phyloP scores from a whole-genome alignment of 164 flowering plant genomes.

The Magnolia kwangsiensis region DNA sequence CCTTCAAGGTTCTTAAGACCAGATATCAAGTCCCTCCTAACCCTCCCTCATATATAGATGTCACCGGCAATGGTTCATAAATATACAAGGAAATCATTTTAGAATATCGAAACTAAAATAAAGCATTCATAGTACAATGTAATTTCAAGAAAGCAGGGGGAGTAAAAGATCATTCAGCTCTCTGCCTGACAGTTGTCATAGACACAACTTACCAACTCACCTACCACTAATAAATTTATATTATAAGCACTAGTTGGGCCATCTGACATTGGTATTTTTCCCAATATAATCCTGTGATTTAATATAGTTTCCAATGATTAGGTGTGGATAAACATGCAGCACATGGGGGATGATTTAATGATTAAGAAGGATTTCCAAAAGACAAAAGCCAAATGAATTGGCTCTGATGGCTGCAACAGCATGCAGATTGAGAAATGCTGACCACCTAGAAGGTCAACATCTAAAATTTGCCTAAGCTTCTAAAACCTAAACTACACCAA shows the following conservation, averaged over 20 bases:
- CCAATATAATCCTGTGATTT: conserved; percentile 94
- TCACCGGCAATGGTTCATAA: conserved; percentile 1
- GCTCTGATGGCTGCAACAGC: neutral
- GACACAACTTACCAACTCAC: conserved; percentile 87
- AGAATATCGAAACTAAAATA: too few species aligned
- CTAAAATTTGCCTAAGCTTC: neutral
- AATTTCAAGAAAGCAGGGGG: conserved; percentile 11
- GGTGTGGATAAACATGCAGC: conserved; percentile 28
- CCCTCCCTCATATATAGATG: neutral
- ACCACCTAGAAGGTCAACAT: conserved; percentile 4
- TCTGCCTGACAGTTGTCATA: conserved; percentile 19
- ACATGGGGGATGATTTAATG: conserved; percentile 23
- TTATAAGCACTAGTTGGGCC: conserved; percentile 80
- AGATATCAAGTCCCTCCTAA: too few species aligned
- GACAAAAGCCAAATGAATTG: conserved; percentile 6
- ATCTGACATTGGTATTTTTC: conserved; percentile 85
- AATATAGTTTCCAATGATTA: conserved; percentile 58
- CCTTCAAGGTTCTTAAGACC: too few species aligned
- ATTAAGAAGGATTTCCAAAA: conserved; percentile 21
- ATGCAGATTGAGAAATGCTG: neutral
- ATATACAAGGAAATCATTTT: too few species aligned
- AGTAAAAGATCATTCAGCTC: conserved; percentile 7
- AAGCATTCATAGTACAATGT: too few species aligned
- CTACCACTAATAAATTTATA: conserved; percentile 78
- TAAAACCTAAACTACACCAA: conserved; percentile 1